A percentile compares a stretch with the other conserved stretches of the same genome.
Evolutionary conservation across 2,329 filamentous ascomycete species (phyloP).

Genomic region (Cadophora luteo-olivacea): DNA sequence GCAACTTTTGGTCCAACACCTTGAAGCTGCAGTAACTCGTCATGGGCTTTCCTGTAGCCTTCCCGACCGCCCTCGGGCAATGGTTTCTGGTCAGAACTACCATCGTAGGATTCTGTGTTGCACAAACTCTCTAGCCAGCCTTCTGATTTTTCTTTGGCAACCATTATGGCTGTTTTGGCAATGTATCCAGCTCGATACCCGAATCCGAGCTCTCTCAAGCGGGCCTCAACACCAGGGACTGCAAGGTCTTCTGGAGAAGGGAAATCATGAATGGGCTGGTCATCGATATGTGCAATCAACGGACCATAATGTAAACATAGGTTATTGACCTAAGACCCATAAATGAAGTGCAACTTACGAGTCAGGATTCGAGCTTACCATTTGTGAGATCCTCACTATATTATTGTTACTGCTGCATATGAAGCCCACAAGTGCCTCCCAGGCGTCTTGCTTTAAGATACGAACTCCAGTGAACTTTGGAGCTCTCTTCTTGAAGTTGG

Average conservation of each 20-base stretch:
- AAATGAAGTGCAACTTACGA: neutral
- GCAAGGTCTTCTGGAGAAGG: slow-evolving; percentile 78
- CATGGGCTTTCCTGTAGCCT: slow-evolving; percentile 80
- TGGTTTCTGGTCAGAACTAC: slow-evolving; percentile 57
- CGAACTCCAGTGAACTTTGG: slow-evolving; percentile 88
- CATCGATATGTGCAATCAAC: slow-evolving; percentile 72
- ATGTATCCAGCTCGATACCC: slow-evolving; percentile 96
- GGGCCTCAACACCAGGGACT: slow-evolving; percentile 75
- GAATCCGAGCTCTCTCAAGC: slow-evolving; percentile 84
- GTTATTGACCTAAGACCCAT: slow-evolving; percentile 70
- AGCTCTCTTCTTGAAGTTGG: slow-evolving; percentile 88
- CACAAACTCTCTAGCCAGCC: slow-evolving; percentile 80
- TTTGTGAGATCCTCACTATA: slow-evolving; percentile 91
- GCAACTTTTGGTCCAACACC: slow-evolving; percentile 97
- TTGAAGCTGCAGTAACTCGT: slow-evolving; percentile 76
- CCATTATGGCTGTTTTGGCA: slow-evolving; percentile 79
- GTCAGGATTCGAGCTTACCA: slow-evolving; percentile 61
- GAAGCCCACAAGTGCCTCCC: slow-evolving; percentile 92
- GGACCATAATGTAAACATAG: slow-evolving; percentile 86
- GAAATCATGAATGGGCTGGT: slow-evolving; percentile 84
- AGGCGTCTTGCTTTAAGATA: slow-evolving; percentile 92
- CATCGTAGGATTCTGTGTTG: slow-evolving; percentile 83
- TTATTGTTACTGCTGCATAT: slow-evolving; percentile 99
- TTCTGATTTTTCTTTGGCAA: slow-evolving; percentile 69
- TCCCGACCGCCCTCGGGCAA: slow-evolving; percentile 54